Evolutionary conservation across 1,284 basidiomycete species (phyloP).

Genomic region (Fomitiporia mediterranea): DNA sequence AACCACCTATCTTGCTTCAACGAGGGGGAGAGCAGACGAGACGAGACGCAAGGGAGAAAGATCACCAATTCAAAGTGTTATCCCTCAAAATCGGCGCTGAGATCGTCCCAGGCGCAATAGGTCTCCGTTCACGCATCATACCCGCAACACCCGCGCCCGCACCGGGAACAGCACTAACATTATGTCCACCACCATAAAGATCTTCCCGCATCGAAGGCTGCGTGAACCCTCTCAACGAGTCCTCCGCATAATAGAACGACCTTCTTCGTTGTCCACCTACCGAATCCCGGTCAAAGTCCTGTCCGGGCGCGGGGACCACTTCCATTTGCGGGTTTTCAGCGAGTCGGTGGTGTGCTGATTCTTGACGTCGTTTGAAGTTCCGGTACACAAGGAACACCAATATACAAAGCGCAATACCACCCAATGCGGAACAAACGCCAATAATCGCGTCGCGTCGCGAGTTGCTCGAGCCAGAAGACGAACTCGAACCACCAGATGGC

Average conservation of each 20-base stretch:
- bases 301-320: constrained; percentile 44
- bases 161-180: constrained; percentile 21
- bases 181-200: constrained; percentile 27
- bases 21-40: too few species aligned
- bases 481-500: constrained; percentile 21
- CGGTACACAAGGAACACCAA: constrained; percentile 60
- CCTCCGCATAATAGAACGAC: constrained; percentile 81
- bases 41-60: too few species aligned
- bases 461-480: constrained; percentile 26
- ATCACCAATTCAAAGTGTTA: constrained; percentile 72
- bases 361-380: constrained; percentile 53
- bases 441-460: constrained; percentile 73
- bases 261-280: constrained; percentile 64
- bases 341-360: constrained; percentile 58
- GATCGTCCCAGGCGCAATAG: constrained; percentile 49
- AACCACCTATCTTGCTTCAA: too few species aligned
- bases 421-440: constrained; percentile 71
- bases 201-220: constrained; percentile 31
- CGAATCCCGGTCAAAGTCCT: constrained; percentile 70
- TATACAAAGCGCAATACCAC: constrained; percentile 62
- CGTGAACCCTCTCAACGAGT: constrained; percentile 60
- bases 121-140: constrained; percentile 46
- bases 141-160: constrained; percentile 26
- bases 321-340: constrained; percentile 43
- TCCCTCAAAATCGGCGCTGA: constrained; percentile 63